These are phyloP conservation scores for Dicorynia guianensis DNA, from an alignment of 306 rosid genomes.

Conservation along the genomic window DNA sequence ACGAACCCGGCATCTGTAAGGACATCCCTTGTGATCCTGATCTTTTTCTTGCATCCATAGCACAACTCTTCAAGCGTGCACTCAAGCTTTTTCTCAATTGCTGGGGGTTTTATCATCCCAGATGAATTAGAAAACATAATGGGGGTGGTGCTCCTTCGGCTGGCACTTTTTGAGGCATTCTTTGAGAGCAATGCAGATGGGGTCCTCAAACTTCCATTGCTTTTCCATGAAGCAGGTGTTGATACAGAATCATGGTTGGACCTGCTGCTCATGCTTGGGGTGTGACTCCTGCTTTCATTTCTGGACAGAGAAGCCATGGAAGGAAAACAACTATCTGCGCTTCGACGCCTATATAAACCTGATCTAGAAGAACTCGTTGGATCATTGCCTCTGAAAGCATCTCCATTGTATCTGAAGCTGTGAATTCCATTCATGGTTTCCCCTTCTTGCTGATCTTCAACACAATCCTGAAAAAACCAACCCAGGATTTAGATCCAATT, in stretches of 20 bases:
- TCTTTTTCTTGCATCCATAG: conserved; percentile 75
- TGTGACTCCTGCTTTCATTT: conserved; percentile 35
- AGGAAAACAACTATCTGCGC: conserved; percentile 36
- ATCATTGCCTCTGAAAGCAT: conserved; percentile 15
- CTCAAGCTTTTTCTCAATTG: conserved; percentile 71
- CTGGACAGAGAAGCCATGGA: conserved; percentile 33
- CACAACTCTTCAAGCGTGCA: conserved; percentile 91
- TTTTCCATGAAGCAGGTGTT: conserved; percentile 30
- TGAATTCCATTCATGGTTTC: conserved; percentile 38
- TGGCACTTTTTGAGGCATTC: conserved; percentile 5
- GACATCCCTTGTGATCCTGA: conserved; percentile 71
- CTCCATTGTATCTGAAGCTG: conserved; percentile 38
- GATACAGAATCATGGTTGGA: conserved; percentile 7
- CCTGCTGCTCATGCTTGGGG: conserved; percentile 25
- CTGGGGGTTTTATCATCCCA: conserved; percentile 70
- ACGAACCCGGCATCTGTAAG: conserved; percentile 65
- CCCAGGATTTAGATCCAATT: too few relatives aligned
- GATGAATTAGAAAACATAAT: conserved; percentile 87
- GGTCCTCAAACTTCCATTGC: neutral
- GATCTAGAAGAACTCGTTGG: conserved; percentile 13
- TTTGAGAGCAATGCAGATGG: conserved; percentile 12
- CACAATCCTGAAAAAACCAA: conserved; percentile 14
- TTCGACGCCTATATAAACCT: conserved; percentile 34
- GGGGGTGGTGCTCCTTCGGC: conserved; percentile 44
- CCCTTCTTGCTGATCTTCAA: conserved; percentile 3